phyloP scores from a whole-genome alignment of 768 basidiomycete species.

The Gyrodon lividus region DNA sequence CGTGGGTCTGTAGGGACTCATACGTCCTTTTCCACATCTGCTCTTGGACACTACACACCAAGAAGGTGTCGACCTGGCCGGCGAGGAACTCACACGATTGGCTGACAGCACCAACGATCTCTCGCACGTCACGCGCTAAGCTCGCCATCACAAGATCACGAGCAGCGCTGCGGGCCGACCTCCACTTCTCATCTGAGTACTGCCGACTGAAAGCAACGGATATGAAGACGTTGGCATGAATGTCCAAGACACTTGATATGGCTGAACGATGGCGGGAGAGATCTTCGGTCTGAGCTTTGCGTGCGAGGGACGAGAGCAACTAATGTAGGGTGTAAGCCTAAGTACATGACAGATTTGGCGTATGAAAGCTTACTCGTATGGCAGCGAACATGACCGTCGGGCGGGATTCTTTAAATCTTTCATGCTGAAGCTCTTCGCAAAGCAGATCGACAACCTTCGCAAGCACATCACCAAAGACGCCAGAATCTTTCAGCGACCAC shows the following conservation, averaged over 20 bases:
- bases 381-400: conserved; percentile 61
- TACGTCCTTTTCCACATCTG: conserved; percentile 73
- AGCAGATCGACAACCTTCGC: conserved; percentile 72
- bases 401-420: conserved; percentile 59
- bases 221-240: conserved; percentile 49
- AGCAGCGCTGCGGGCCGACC: conserved; percentile 38
- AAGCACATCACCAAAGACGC: conserved; percentile 61
- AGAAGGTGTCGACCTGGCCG: conserved; percentile 29
- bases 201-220: conserved; percentile 44
- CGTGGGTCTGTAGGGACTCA: conserved; percentile 52
- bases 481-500: conserved; percentile 48
- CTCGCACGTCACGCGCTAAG: conserved; percentile 34
- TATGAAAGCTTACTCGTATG: conserved; percentile 51
- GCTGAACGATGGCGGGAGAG: conserved; percentile 26
- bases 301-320: conserved; percentile 34
- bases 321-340: conserved; percentile 17
- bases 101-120: conserved; percentile 31
- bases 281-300: conserved; percentile 32
- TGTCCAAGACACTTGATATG: conserved; percentile 43
- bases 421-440: conserved; percentile 80
- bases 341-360: conserved; percentile 1
- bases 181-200: conserved; percentile 43
- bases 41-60: conserved; percentile 44
- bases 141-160: conserved; percentile 39
- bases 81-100: conserved; percentile 36